phyloP scores from a whole-genome alignment of 371 early-diverging fungal species.

The Mucor velutinosus region DNA sequence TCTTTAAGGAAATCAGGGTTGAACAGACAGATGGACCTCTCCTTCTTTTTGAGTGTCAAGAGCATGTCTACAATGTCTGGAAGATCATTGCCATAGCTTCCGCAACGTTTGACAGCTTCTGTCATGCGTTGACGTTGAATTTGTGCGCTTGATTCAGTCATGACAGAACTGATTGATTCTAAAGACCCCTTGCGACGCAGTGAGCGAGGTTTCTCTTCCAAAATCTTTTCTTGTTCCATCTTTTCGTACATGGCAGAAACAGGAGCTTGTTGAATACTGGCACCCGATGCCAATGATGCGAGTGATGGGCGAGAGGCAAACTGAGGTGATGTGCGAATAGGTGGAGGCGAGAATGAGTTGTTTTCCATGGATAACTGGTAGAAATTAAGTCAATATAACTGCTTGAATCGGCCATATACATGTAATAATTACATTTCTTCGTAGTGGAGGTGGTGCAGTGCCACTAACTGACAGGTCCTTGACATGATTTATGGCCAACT shows the following conservation, averaged over 20 bases:
- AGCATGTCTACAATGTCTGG: constrained; percentile 47
- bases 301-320: constrained; percentile 41
- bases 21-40: constrained; percentile 48
- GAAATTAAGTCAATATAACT: not conserved
- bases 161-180: constrained; percentile 38
- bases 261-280: constrained; percentile 32
- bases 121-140: constrained; percentile 40
- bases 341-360: constrained; percentile 12
- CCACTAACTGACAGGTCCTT: constrained; percentile 30
- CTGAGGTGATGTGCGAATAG: constrained; percentile 30
- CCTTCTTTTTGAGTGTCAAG: constrained; percentile 43
- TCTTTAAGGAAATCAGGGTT: constrained; percentile 44
- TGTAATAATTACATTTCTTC: constrained; percentile 30
- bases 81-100: constrained; percentile 15
- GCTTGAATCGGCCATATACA: not conserved
- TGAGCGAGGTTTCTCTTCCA: constrained; percentile 8
- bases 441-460: constrained; percentile 13
- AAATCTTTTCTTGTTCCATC: constrained; percentile 16
- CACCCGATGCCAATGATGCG: constrained; percentile 41
- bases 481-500: constrained; percentile 29
- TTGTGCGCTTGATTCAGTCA: constrained; percentile 40
- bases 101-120: constrained; percentile 36
- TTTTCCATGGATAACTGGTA: constrained; percentile 6
- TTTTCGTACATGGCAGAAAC: constrained; percentile 5
- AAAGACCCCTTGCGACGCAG: constrained; percentile 32